These are phyloP conservation scores for Phellopilus nigrolimitatus DNA, from an alignment of 1,284 basidiomycete genomes.

Conservation along the genomic window DNA sequence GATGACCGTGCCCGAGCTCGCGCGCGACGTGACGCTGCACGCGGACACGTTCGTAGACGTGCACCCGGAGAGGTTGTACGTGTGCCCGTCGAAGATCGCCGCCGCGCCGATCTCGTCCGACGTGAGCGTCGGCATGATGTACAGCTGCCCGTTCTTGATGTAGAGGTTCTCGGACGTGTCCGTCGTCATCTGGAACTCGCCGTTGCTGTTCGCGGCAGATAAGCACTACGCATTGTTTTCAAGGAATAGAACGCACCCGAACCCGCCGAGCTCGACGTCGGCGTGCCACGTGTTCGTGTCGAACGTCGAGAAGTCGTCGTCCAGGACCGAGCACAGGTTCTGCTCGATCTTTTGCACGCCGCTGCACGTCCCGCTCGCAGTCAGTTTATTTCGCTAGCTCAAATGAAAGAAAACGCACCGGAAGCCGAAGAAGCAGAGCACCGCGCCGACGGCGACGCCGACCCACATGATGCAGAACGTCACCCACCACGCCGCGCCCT, in stretches of 20 bases:
- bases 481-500: constrained; percentile 53
- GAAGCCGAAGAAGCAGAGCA: constrained; percentile 44
- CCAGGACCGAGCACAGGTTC: constrained; percentile 61
- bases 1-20: constrained; percentile 43
- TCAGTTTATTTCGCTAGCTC: neutral
- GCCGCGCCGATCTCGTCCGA: constrained; percentile 53
- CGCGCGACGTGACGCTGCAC: constrained; percentile 40
- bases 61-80: constrained; percentile 65
- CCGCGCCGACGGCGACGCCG: constrained; percentile 41
- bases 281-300: constrained; percentile 53
- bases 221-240: constrained; percentile 5
- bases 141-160: constrained; percentile 62
- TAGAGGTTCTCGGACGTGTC: constrained; percentile 60
- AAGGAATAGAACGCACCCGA: constrained; percentile 43
- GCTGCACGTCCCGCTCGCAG: constrained; percentile 25
- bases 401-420: constrained; percentile 4
- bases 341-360: constrained; percentile 34
- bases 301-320: constrained; percentile 61
- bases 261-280: constrained; percentile 73
- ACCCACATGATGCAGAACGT: constrained; percentile 43
- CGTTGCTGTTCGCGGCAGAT: constrained; percentile 45
- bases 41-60: constrained; percentile 43
- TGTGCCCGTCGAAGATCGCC: constrained; percentile 57
- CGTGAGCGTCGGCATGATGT: constrained; percentile 80
- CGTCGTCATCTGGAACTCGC: constrained; percentile 81